Percentiles rank a stretch among this genome's conserved stretches.
phyloP scores from a whole-genome alignment of 1,284 basidiomycete species.

The Somion occarium region DNA sequence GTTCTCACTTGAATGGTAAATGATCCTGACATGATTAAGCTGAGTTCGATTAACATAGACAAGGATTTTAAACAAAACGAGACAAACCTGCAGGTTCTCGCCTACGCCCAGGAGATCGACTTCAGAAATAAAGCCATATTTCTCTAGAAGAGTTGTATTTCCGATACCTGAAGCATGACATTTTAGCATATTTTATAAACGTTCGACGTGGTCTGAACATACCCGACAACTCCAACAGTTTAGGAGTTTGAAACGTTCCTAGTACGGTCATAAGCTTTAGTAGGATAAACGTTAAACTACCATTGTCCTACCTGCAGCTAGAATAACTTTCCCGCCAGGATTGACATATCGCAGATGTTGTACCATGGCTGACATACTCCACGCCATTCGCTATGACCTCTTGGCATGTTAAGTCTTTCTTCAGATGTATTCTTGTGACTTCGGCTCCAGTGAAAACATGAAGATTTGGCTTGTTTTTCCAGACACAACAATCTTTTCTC shows the following conservation, averaged over 20 bases:
- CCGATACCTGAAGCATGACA: slow-evolving; percentile 37
- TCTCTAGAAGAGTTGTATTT: slow-evolving; percentile 28
- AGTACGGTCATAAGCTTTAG: background rate
- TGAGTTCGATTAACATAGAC: background rate
- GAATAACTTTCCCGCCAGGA: background rate
- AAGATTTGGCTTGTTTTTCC: background rate
- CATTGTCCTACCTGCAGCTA: background rate
- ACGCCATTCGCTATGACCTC: background rate
- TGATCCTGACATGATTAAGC: background rate
- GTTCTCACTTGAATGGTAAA: background rate
- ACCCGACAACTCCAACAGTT: background rate
- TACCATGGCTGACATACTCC: background rate
- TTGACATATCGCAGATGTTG: background rate
- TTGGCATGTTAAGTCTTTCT: background rate
- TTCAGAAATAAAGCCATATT: slow-evolving; percentile 29
- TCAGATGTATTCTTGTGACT: background rate
- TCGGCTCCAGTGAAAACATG: background rate
- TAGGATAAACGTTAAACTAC: background rate
- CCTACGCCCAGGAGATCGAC: slow-evolving; percentile 41
- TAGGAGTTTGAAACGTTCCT: background rate
- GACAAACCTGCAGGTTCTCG: slow-evolving; percentile 37
- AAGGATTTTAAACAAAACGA: background rate
- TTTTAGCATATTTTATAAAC: background rate
- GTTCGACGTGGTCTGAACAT: background rate
- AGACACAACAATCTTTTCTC: background rate